Base-by-base conservation (phyloP, 2,329 filamentous ascomycete species). In the Phialophora verrucosa region DNA sequence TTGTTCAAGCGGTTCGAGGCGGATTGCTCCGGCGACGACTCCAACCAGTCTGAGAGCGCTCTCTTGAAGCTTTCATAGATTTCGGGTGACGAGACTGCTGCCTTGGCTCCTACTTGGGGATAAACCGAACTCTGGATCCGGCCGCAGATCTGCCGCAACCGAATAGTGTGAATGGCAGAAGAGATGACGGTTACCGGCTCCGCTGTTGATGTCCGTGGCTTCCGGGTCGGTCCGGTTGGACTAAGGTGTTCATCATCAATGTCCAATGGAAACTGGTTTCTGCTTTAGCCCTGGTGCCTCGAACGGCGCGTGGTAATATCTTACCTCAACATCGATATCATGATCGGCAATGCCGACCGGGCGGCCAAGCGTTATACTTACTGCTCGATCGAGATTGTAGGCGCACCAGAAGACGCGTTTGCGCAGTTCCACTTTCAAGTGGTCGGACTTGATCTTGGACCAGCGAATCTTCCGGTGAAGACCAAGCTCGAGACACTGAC, bases 321-420 rank as follows among this genome's bases (percentile, higher is more conserved):
- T 56, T 59, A 66, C 64, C 60, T 73, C 69, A 20, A 80, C 76
- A 32, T 74, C 77, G 64, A 81, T 80, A 59, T 80, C 79, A 42
- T 80, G 76, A 63, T 81, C 79, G 3, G 79, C 73, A 50, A 81
- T 77, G 2, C 78, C 78, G 14, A 80, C 64, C 2, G 79, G 79
- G 29, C 79, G 76, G 14, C 77, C 77, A 0, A 81, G 67, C 0
- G 78, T 80, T 29, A 76, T 76, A 0, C 78, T 76, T 51, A 79
- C 78, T 31, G 79, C 73, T 23, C 79, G 75, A 59, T 81, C 79
- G 2, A 81, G 73, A n/a, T 80, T 80, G 64, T 81, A 80, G 7
- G 79, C 72, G 70, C 78, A 79, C 79, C 79, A 81, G 65, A 81
- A 81, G 1, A 76, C 77, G n/a, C 79, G 76, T 62, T 79, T 80